Conservation (phyloP, 2,329 filamentous ascomycete species). For the Ramularia endophylla region DNA sequence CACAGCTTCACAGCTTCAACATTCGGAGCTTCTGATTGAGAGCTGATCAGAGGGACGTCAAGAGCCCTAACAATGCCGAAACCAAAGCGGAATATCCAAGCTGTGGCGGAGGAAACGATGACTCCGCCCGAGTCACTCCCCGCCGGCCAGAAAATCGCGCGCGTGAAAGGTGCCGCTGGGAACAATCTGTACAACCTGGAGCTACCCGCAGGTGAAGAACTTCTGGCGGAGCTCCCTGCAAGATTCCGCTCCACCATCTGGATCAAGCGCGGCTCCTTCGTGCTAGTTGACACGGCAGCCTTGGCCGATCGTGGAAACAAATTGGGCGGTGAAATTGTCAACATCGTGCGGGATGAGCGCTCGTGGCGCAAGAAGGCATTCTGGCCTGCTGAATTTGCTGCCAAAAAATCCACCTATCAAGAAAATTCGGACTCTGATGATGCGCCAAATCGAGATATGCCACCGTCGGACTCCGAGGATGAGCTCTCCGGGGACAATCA, state of each 20-base stretch:
- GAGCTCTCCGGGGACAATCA: constrained; percentile 9
- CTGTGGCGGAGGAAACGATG: constrained; percentile 68
- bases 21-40: too few relatives aligned
- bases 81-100: constrained; percentile 70
- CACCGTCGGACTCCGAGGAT: constrained; percentile 29
- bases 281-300: constrained; percentile 68
- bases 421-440: constrained; percentile 64
- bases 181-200: constrained; percentile 83
- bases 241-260: constrained; percentile 89
- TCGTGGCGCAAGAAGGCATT: constrained; percentile 83
- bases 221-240: constrained; percentile 75
- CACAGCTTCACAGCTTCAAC: too few relatives aligned
- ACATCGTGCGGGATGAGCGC: constrained; percentile 87
- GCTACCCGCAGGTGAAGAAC: constrained; percentile 57
- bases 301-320: constrained; percentile 66
- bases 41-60: too few relatives aligned
- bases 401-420: constrained; percentile 53
- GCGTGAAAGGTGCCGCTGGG: constrained; percentile 74
- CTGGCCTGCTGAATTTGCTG: constrained; percentile 52
- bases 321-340: constrained; percentile 82
- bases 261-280: constrained; percentile 84
- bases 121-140: constrained; percentile 51
- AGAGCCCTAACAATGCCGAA: constrained; percentile 55
- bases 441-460: constrained; percentile 31
- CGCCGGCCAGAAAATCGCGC: constrained; percentile 60